Evolutionary conservation across 768 basidiomycete species (phyloP).

Genomic region (Butyriboletus loyo): DNA sequence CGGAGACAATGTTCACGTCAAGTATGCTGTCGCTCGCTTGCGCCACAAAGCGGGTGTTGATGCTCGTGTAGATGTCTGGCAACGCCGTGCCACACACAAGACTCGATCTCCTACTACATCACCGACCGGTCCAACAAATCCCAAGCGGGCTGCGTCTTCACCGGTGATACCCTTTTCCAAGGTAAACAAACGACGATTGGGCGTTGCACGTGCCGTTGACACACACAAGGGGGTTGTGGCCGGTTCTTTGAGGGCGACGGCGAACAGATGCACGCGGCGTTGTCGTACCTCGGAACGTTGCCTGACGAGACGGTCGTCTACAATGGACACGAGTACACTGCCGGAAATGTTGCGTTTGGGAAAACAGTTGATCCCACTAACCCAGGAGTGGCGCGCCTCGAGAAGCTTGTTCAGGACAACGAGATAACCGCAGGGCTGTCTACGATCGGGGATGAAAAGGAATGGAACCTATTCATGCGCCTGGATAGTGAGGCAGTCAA

Average conservation of each 20-base stretch:
- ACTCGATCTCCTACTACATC: slow-evolving; percentile 90
- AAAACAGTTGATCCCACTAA: slow-evolving; percentile 62
- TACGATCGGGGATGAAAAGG: slow-evolving; percentile 90
- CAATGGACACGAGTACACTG: slow-evolving; percentile 92
- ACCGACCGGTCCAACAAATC: slow-evolving; percentile 44
- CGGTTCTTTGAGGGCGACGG: slow-evolving; percentile 91
- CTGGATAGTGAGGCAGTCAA: slow-evolving; percentile 57
- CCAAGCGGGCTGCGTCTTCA: slow-evolving; percentile 80
- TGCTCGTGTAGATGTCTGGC: slow-evolving; percentile 60
- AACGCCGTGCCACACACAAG: slow-evolving; percentile 93
- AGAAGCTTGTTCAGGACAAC: slow-evolving; percentile 55
- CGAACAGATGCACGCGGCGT: slow-evolving; percentile 75
- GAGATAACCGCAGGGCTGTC: slow-evolving; percentile 72
- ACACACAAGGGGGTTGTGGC: slow-evolving; percentile 71
- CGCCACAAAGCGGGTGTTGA: slow-evolving; percentile 1
- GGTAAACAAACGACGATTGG: slow-evolving; percentile 16
- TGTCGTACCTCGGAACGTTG: slow-evolving; percentile 63
- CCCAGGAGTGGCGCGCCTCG: slow-evolving; percentile 55
- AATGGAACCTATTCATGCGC: slow-evolving; percentile 96
- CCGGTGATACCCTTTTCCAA: slow-evolving; percentile 89
- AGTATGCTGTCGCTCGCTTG: slow-evolving; percentile 36
- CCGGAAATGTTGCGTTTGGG: slow-evolving; percentile 69
- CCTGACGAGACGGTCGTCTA: slow-evolving; percentile 81
- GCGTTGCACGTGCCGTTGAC: not conserved
- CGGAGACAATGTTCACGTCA: slow-evolving; percentile 60